These are phyloP conservation scores for Spizellomyces sp. DNA, from an alignment of 192 early-diverging fungal species.

Conservation along the genomic window DNA sequence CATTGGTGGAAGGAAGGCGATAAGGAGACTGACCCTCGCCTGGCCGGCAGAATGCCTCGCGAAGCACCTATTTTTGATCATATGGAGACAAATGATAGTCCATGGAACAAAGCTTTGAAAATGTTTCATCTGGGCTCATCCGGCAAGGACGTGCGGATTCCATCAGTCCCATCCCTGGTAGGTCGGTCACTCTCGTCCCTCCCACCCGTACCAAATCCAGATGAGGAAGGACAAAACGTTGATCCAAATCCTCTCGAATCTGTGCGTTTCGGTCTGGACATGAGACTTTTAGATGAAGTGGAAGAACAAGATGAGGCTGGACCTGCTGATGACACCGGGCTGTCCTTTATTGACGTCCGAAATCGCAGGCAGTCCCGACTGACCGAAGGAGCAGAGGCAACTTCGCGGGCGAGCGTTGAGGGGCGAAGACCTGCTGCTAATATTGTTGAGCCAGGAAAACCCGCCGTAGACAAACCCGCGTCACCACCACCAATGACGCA, in stretches of 20 bases:
- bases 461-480: not conserved
- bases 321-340: not conserved
- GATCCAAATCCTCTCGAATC: not conserved
- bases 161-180: constrained; percentile 15
- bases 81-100: not conserved
- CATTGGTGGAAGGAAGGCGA: constrained; percentile 35
- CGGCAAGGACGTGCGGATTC: not conserved
- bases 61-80: too few species aligned
- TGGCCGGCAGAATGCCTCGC: not conserved
- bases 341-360: not conserved
- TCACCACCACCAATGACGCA: not conserved
- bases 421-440: not conserved
- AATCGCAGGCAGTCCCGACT: constrained; percentile 7
- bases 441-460: not conserved
- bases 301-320: not conserved
- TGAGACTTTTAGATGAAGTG: not conserved
- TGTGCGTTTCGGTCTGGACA: not conserved
- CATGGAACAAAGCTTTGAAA: not conserved
- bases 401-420: not conserved
- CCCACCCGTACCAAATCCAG: constrained; percentile 8
- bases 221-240: not conserved
- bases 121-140: not conserved
- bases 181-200: constrained; percentile 16
- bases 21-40: not conserved
- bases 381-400: constrained; percentile 1